Percentiles rank a stretch among this genome's conserved stretches.
These are phyloP conservation scores for Vitis hybrid DNA, from an alignment of 177 flowering plant genomes.

Conservation along the genomic window DNA sequence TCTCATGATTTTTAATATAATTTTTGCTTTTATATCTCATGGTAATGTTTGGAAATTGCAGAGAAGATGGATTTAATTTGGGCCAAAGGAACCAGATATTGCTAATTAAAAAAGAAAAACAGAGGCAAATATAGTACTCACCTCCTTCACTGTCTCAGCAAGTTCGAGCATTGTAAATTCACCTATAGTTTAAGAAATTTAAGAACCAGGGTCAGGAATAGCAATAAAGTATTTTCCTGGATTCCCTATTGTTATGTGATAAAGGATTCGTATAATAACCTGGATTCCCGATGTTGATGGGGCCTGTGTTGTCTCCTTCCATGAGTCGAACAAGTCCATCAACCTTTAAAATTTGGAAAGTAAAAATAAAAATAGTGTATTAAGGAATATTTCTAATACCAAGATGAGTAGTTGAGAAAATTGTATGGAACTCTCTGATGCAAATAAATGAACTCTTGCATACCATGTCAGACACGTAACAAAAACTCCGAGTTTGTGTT, in stretches of 20 bases:
- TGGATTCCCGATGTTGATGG: constrained; percentile 94
- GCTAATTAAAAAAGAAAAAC: background rate
- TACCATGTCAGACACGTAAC: constrained; percentile 96
- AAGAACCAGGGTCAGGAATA: background rate
- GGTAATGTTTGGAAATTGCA: too few species aligned
- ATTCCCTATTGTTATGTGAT: background rate
- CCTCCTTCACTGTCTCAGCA: constrained; percentile 89
- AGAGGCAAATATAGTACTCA: constrained; percentile 15
- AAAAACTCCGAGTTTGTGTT: constrained; percentile 92
- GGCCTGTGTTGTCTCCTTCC: constrained; percentile 92
- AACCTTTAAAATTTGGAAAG: constrained; percentile 39
- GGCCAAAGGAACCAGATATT: too few species aligned
- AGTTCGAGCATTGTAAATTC: constrained; percentile 82
- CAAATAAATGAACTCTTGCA: background rate
- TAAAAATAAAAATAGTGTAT: background rate
- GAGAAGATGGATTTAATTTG: too few species aligned
- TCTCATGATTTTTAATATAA: too few species aligned
- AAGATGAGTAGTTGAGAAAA: background rate
- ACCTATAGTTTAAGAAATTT: constrained; percentile 31
- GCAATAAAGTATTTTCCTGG: background rate
- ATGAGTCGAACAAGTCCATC: constrained; percentile 91
- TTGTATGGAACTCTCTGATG: background rate
- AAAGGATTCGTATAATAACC: constrained; percentile 33
- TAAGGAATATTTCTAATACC: background rate
- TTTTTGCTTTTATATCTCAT: too few species aligned